Percentiles rank a stretch among this genome's conserved stretches.
phyloP scores from a whole-genome alignment of 2,329 filamentous ascomycete genomes.

The Aspergillus ustus region DNA sequence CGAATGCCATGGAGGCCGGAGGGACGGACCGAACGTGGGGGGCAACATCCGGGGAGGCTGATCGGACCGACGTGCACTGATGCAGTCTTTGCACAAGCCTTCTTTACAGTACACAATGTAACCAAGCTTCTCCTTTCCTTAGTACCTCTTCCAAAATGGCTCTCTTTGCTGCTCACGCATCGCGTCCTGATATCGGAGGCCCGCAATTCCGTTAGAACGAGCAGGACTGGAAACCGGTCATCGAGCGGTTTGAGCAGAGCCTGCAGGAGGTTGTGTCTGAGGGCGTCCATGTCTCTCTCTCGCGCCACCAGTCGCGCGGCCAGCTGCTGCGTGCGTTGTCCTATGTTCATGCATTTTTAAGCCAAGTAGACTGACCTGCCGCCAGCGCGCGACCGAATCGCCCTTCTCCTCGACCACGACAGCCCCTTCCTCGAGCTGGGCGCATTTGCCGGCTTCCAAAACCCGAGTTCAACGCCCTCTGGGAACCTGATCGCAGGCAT shows the following conservation, averaged over 20 bases:
- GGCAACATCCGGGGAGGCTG: background rate
- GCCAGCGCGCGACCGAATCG: slow-evolving; percentile 45
- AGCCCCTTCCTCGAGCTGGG: slow-evolving; percentile 48
- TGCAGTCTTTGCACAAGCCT: slow-evolving; percentile 26
- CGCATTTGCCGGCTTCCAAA: slow-evolving; percentile 41
- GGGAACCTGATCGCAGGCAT: slow-evolving; percentile 47
- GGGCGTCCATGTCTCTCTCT: slow-evolving; percentile 34
- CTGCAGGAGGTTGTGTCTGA: slow-evolving; percentile 36
- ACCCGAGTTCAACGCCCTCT: slow-evolving; percentile 41
- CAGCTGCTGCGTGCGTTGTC: slow-evolving; percentile 33
- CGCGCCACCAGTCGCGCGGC: slow-evolving; percentile 34
- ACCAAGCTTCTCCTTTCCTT: too few species aligned
- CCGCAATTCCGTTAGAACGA: slow-evolving; percentile 26
- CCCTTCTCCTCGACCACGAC: slow-evolving; percentile 43
- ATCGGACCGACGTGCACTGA: slow-evolving; percentile 9
- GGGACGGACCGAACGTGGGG: background rate
- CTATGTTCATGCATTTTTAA: background rate
- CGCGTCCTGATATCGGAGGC: slow-evolving; percentile 28
- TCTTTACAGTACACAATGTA: background rate
- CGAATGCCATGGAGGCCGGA: too few species aligned
- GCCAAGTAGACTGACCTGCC: background rate
- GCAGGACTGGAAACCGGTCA: slow-evolving; percentile 36
- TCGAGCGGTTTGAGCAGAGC: slow-evolving; percentile 35
- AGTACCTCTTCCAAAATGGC: too few species aligned
- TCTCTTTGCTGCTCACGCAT: slow-evolving; percentile 20